phyloP scores from a whole-genome alignment of 2,329 filamentous ascomycete species.

The Dothistroma septosporum region DNA sequence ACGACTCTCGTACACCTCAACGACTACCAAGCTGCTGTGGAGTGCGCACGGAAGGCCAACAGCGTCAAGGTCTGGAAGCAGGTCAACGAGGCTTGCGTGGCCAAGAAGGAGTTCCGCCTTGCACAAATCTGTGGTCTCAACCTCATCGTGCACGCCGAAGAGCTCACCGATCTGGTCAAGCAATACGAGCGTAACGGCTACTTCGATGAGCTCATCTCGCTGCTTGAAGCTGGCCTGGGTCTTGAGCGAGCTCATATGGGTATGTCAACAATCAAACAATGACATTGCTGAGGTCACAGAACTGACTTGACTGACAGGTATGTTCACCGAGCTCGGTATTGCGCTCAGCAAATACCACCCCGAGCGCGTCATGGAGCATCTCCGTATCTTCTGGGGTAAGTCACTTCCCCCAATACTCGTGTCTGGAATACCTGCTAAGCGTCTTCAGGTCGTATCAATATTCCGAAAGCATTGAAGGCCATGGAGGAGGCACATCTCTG shows the following conservation, averaged over 20 bases:
- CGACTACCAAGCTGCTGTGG: constrained; percentile 95
- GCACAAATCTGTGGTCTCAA: constrained; percentile 99
- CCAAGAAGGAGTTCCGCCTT: constrained; percentile 97
- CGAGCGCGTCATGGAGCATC: constrained; percentile 94
- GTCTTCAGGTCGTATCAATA: constrained; percentile 66
- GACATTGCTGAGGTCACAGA: constrained; percentile 5
- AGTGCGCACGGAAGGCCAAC: constrained; percentile 97
- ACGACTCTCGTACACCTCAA: constrained; percentile 95
- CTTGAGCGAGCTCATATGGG: constrained; percentile 57
- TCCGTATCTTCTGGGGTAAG: constrained; percentile 93
- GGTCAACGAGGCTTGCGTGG: constrained; percentile 91
- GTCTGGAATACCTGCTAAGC: background rate
- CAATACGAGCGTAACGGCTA: constrained; percentile 97
- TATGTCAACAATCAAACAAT: constrained; percentile 5
- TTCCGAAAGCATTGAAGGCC: constrained; percentile 91
- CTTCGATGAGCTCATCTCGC: constrained; percentile 93
- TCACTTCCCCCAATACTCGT: background rate
- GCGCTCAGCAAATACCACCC: constrained; percentile 92
- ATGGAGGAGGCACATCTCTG: constrained; percentile 93
- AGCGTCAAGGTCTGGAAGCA: constrained; percentile 99
- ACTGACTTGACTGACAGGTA: constrained; percentile 79
- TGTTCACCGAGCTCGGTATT: constrained; percentile 92
- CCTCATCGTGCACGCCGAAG: constrained; percentile 94
- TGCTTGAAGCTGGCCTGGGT: constrained; percentile 91
- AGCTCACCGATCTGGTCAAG: constrained; percentile 85